Base-by-base conservation (phyloP, 768 basidiomycete species). In the Tulasnella sp. region DNA sequence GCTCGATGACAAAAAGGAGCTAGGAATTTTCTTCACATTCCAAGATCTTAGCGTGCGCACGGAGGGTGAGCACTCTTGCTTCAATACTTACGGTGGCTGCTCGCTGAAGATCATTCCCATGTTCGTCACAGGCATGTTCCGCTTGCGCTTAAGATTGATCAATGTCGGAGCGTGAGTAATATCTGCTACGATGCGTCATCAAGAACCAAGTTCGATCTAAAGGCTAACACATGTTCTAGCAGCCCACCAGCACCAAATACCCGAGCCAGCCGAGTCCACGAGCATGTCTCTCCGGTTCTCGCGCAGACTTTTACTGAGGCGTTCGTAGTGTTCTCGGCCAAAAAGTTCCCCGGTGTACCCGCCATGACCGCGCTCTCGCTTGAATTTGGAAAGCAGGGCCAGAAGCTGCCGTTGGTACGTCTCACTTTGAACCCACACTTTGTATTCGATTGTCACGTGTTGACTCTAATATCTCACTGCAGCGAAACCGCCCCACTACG, bases 331-430 rank as follows among this genome's bases (percentile, higher is more conserved):
- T 93, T 76, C 72, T 91, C 90, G 1, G 93, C 93, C 34, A 97
- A 97, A 75, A 82, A 87, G 51, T 97, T 95, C 75, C 91, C 90
- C 51, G 93, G 93, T 51, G 93, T 97, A 44, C 87, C 90, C 73
- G 30, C 32, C 8, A 89, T 88, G n/a, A 92, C 89, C 45, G 84
- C 88, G 9, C 77, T 92, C 38, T 92, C 88, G 49, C 89, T 89
- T 61, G 87, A 88, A 23, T 83, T 92, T 67, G 88, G 86, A 45
- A 90, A 86, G 69, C 88, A 92, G 77, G 88, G 88, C 29, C 87
- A 91, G 74, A 90, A 91, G 71, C 76, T 92, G 60, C 89, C 88
- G 51, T 70, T 90, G 78, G 88, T 90, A 70, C 68, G 17, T 38
- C 26, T 38, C 32, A 47, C 30, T 32, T 38, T 26, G 26, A 38